Evolutionary conservation across 768 basidiomycete genomes (phyloP), one percentile per base, ranked within the genome.

Genomic region (Chalciporus piperatus): DNA sequence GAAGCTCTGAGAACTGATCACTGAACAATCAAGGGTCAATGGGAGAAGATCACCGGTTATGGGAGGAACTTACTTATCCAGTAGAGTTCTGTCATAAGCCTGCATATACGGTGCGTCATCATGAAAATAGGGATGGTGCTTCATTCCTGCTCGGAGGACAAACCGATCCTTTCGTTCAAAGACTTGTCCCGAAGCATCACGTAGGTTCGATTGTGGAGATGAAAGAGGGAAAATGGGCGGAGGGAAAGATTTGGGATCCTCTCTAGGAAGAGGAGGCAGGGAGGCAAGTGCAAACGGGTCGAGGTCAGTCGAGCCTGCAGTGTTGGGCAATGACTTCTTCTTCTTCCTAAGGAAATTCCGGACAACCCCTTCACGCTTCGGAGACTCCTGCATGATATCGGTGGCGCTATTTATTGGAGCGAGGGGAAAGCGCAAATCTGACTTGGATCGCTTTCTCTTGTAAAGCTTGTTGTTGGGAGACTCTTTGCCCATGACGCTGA

Each of bases 81-180:
- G 64, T 11, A 76, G 64, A 8, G 78, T 70, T 22, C 75, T 71
- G 47, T 84, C 80, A 55, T 86, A 87, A 0, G 84, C 72, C 57
- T 83, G 84, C 83, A 86, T 82, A 60, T 87, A 87, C 1, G 80
- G 77, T 13, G 76, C 80, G 6, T 74, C 72, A 16, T 72, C 65
- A 7, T 54, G 60, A 3, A 74, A 60, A 55, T 81, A 82, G 3
- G 83, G 81, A 58, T 86, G 84, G 20, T 82, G 62, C 50, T 69
- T 80, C 74, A 80, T 77, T 39, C 64, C 69, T 25, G 50, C 58
- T 42, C 59, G 54, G 4, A 55, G n/a, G 13, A 58, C 45, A 45
- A 70, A 70, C 40, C 57, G 60, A 55, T 64, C 50, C 11, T 32
- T 52, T 5, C 35, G 22, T 38, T 70, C 58, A 38, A 68, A 72